Base-by-base conservation (phyloP, 1,284 basidiomycete genomes). In the Rhodotorula sp. region DNA sequence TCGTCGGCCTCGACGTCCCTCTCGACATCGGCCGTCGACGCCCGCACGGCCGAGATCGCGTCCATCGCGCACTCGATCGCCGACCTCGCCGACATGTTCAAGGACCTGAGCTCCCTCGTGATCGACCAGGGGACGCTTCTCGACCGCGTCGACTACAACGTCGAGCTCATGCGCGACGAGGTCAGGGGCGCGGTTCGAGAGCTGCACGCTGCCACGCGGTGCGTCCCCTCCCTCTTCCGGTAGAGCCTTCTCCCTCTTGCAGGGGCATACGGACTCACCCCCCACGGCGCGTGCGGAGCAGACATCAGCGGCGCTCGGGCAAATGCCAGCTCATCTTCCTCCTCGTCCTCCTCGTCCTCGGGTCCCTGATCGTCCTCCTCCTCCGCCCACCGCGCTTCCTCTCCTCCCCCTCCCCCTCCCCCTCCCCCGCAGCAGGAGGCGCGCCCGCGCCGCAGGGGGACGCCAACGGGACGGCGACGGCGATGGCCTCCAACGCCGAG, bases 81-180 rank as follows among this genome's bases (percentile, higher is more conserved):
- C 48, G 88, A 90, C 61, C 86, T 99, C 34, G 95, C 95, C 2
- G 94, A 96, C 79, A 87, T 99, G 56, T 99, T 99, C 86, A 92
- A 95, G 78, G 97, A 99, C 80, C 85, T 99, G 53, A 91, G 90
- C 34, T 87, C 86, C 53, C 87, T 99, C 71, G 94, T 99, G 67
- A 97, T 99, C 75, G 97, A 99, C 82, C 97, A 99, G 81, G 97
- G 97, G 21, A 97, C 96, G 17, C 87, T 99, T 65, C 85, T 99
- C 68, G 97, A 99, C 82, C 91, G 92, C 54, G 88, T 99, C 68
- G 97, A 99, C 82, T 99, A 94, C 83, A 99, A 99, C 81, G 92
- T 99, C 67, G 94, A 98, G 81, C 89, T 91, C 81, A 94, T 95
- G 32, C 89, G 90, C 13, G 87, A 87, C 34, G 87, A 94, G 68